These are phyloP conservation scores for Sparassis latifolia DNA, from an alignment of 1,284 basidiomycete species.

Conservation along the genomic window DNA sequence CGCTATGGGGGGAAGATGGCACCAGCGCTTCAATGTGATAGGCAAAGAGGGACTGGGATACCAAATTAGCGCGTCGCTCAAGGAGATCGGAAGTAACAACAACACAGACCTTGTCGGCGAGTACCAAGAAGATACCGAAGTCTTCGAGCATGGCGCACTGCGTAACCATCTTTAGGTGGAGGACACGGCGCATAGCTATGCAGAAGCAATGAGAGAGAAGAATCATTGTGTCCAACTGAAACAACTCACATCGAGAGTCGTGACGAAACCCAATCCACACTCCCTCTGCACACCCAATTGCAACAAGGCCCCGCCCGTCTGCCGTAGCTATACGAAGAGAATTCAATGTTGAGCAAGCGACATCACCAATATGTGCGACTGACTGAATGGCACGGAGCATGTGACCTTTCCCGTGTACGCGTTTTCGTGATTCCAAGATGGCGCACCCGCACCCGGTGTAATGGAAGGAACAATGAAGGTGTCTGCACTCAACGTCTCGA, in stretches of 20 bases:
- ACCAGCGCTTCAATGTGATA: constrained; percentile 96
- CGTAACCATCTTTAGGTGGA: constrained; percentile 86
- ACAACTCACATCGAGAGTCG: constrained; percentile 69
- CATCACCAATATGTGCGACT: constrained; percentile 24
- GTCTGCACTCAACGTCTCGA: constrained; percentile 79
- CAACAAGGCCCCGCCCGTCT: constrained; percentile 81
- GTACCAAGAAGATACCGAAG: constrained; percentile 91
- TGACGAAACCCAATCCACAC: constrained; percentile 95
- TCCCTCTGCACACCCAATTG: constrained; percentile 92
- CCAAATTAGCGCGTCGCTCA: background rate
- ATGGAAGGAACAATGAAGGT: constrained; percentile 74
- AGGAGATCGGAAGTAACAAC: background rate
- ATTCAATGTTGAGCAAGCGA: background rate
- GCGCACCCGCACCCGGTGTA: constrained; percentile 31
- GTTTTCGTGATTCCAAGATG: constrained; percentile 64
- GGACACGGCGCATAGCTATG: constrained; percentile 78
- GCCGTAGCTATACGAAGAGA: constrained; percentile 51
- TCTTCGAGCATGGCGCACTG: constrained; percentile 94
- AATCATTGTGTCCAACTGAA: background rate
- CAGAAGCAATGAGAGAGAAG: background rate
- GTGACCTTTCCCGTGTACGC: constrained; percentile 86
- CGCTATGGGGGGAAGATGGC: constrained; percentile 68
- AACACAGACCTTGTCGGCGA: constrained; percentile 76
- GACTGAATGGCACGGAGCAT: constrained; percentile 90
- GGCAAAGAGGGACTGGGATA: constrained; percentile 61